These are phyloP conservation scores for Hordeum vulgare DNA, from an alignment of 176 grass and related monocot species.

Conservation along the genomic window MorexV3_pseudomolecules_assembly NC_058523.1:208826519-208827018, in stretches of 20 bases:
- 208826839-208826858: constrained; percentile 51
- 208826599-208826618: constrained; percentile 55
- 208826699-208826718: constrained; percentile 66
- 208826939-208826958: constrained; percentile 63
- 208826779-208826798: constrained; percentile 76
- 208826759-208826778: constrained; percentile 74
- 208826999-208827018: constrained; percentile 76
- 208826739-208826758: constrained; percentile 91
- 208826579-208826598: constrained; percentile 39
- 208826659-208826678: constrained; percentile 76
- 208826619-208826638: constrained; percentile 69
- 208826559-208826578: constrained; percentile 70
- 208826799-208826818: constrained; percentile 68
- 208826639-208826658: constrained; percentile 94
- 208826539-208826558: constrained; percentile 66
- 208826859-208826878: constrained; percentile 53
- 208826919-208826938: constrained; percentile 90
- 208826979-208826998: constrained; percentile 76
- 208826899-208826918: constrained; percentile 85
- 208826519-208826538: constrained; percentile 76
- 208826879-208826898: background rate
- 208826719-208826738: constrained; percentile 69
- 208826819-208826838: constrained; percentile 55
- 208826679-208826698: constrained; percentile 90
- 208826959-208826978: constrained; percentile 22